Percentiles rank a stretch among this genome's conserved stretches.
Conservation (phyloP, 371 early-diverging fungal genomes). For the Haplosporangium sp. region DNA sequence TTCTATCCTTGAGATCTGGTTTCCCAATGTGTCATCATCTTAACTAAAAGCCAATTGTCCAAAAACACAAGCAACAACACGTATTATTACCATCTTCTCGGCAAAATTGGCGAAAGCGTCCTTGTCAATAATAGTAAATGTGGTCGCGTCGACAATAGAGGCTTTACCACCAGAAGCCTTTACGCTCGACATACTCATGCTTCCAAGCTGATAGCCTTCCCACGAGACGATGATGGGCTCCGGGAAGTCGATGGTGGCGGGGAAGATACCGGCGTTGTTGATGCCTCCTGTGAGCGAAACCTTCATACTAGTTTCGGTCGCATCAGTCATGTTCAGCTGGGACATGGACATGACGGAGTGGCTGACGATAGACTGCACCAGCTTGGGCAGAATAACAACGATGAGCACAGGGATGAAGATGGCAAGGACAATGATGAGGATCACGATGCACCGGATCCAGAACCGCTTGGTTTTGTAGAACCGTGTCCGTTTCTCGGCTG, state of each 20-base stretch:
- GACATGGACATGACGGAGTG: slow-evolving; percentile 61
- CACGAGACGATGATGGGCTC: slow-evolving; percentile 62
- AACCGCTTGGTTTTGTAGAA: slow-evolving; percentile 68
- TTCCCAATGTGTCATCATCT: neutral
- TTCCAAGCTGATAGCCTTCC: slow-evolving; percentile 61
- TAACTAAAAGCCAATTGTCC: neutral
- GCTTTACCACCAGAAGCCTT: slow-evolving; percentile 65
- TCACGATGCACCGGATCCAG: slow-evolving; percentile 64
- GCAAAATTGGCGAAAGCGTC: slow-evolving; percentile 64
- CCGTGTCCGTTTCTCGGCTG: slow-evolving; percentile 28
- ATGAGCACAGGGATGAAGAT: slow-evolving; percentile 62
- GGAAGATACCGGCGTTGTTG: slow-evolving; percentile 68
- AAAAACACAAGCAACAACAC: slow-evolving; percentile 22
- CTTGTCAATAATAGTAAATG: slow-evolving; percentile 63
- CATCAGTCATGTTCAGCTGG: slow-evolving; percentile 63
- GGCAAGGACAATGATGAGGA: slow-evolving; percentile 58
- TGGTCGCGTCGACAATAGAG: slow-evolving; percentile 56
- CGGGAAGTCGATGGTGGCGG: slow-evolving; percentile 63
- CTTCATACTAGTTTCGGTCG: slow-evolving; percentile 60
- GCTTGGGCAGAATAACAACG: slow-evolving; percentile 64
- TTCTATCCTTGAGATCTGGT: no score
- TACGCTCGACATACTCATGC: slow-evolving; percentile 62
- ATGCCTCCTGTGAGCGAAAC: slow-evolving; percentile 64
- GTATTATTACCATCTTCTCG: slow-evolving; percentile 57
- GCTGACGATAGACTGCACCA: slow-evolving; percentile 67